Percentiles rank a stretch among this genome's conserved stretches.
These are phyloP conservation scores for Tuber umbilicatum DNA, from an alignment of 495 filamentous ascomycete genomes.

Conservation along the genomic window DNA sequence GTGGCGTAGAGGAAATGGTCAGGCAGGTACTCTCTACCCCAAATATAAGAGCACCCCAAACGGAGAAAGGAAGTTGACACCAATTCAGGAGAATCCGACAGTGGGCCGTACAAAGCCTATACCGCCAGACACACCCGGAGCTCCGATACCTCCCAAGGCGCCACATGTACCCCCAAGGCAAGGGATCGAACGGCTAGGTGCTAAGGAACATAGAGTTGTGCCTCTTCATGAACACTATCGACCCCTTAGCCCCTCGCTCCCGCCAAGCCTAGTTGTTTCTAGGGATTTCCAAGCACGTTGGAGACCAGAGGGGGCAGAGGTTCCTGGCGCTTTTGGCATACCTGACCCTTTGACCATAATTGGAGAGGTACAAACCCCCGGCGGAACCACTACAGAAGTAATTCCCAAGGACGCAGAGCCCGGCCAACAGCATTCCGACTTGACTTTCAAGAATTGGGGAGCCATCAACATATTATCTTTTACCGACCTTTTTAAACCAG, in stretches of 20 bases:
- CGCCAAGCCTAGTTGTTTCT: neutral
- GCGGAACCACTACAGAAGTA: neutral
- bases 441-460: neutral
- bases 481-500: slow-evolving; percentile 16
- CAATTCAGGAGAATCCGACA: neutral
- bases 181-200: neutral
- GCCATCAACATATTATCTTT: neutral
- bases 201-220: neutral
- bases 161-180: neutral
- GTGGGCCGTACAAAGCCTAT: neutral
- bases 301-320: neutral
- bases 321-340: neutral
- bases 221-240: neutral
- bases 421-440: neutral
- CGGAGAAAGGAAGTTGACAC: neutral
- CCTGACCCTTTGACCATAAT: neutral
- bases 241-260: neutral
- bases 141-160: neutral
- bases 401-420: neutral
- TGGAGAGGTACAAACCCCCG: neutral
- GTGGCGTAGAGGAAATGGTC: neutral
- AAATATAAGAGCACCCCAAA: neutral
- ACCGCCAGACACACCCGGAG: neutral
- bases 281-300: neutral
- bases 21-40: neutral